phyloP scores from a whole-genome alignment of 768 basidiomycete species.

The Leucosporidium scottii region DNA sequence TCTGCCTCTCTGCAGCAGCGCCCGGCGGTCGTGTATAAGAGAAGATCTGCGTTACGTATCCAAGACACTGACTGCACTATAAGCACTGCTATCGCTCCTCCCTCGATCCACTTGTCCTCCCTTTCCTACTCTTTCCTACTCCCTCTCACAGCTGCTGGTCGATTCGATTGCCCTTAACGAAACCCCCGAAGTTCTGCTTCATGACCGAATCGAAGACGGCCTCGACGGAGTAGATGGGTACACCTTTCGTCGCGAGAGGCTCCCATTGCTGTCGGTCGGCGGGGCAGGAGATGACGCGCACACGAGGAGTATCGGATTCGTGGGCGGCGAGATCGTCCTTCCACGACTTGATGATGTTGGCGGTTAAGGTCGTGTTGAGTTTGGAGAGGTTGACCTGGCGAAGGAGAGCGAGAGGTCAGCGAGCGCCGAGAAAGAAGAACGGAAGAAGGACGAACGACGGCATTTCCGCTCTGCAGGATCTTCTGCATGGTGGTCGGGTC shows the following conservation, averaged over 20 bases:
- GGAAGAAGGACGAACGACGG: slow-evolving; percentile 49
- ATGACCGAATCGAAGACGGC: slow-evolving; percentile 18
- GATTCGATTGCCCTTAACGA: neutral
- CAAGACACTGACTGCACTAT: neutral
- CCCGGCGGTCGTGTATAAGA: too few relatives aligned
- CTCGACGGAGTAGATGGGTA: slow-evolving; percentile 23
- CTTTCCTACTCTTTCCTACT: neutral
- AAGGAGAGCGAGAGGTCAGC: neutral
- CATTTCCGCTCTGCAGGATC: slow-evolving; percentile 64
- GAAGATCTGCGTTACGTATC: neutral
- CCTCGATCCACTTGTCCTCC: too few relatives aligned
- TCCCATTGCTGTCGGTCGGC: slow-evolving; percentile 3
- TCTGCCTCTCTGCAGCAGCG: too few relatives aligned
- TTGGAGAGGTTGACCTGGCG: neutral
- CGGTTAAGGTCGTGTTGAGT: neutral
- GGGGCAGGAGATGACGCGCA: neutral
- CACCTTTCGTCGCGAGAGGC: neutral
- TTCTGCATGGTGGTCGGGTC: slow-evolving; percentile 56
- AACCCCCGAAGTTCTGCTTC: slow-evolving; percentile 5
- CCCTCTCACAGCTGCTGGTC: neutral
- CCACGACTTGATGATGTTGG: neutral
- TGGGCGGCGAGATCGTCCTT: neutral
- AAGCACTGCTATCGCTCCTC: too few relatives aligned
- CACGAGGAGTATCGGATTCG: neutral
- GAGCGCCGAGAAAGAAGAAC: too few relatives aligned